Evolutionary conservation across 192 early-diverging fungal species (phyloP), one percentile per base, ranked within the genome.

Genomic region (Entophlyctis helioformis): DNA sequence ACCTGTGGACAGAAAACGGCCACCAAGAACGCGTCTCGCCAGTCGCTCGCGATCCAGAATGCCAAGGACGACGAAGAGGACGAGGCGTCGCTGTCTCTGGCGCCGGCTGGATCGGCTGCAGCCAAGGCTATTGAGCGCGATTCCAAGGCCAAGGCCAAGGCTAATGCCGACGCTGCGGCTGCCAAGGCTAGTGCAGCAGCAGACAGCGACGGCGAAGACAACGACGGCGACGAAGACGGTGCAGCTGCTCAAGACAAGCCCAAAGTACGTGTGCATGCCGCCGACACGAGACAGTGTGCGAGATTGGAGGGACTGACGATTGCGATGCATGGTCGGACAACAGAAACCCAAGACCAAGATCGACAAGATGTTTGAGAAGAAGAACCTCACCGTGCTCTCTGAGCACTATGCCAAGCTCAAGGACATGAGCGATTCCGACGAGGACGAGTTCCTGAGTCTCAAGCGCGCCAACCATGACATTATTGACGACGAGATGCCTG

Each of bases 311-410:
- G 7, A 20, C 8, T 51, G 22, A 54, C 37, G 38, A 51, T 39
- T 51, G 41, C 46, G 35, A 57, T 53, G 35, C 24, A 46, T 44
- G 42, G 34, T 35, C 50, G 46, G 9, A 31, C 6, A 31, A 43
- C 48, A 38, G 44, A 67, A 75, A 57, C 56, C 76, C 42, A 78
- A 72, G 46, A 93, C 87, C 15, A 88, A 85, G 31, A 74, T 91
- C 6, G 93, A 95, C 44, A 84, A 84, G 53, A 82, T 96, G 88
- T 91, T 98, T 68, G 72, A 71, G 6, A 78, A 87, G 52, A 88
- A 88, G 67, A 98, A 98, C 72, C 78, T 82, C 41, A 81, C 77
- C 36, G 80, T 94, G 27, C 56, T 98, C 44, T 84, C 91, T 1
- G 84, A 86, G 21, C 92, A 96, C 65, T 98, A 95, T 68, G 71